Evolutionary conservation across 164 flowering plant genomes (phyloP).

Genomic region (Litsea cubeba): DNA sequence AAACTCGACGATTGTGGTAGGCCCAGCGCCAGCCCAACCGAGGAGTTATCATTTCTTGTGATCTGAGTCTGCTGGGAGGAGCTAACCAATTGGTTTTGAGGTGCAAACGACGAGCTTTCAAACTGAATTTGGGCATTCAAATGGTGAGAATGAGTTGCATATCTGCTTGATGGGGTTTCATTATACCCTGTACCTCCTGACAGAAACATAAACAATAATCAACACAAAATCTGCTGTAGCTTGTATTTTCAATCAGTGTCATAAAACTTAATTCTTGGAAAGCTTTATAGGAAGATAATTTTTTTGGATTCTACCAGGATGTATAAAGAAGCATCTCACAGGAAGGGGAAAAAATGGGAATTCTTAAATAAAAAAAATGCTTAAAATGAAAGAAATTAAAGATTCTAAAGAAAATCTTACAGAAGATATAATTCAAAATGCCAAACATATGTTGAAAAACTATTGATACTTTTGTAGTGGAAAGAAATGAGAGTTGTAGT

Average conservation of each 20-base stretch:
- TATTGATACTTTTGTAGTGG: not conserved
- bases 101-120: conserved; percentile 31
- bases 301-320: not conserved
- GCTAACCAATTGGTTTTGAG: conserved; percentile 38
- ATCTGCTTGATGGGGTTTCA: conserved; percentile 31
- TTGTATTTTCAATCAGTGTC: not conserved
- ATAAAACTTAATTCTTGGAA: not conserved
- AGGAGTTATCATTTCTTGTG: conserved; percentile 27
- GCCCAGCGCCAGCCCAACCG: conserved; percentile 43
- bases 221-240: not conserved
- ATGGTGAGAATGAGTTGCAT: conserved; percentile 31
- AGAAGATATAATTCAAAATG: no score
- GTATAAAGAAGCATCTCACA: not conserved
- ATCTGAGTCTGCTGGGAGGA: conserved; percentile 39
- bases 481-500: not conserved
- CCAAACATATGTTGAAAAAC: no score
- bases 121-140: conserved; percentile 33
- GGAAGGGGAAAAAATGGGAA: not conserved
- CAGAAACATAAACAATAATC: not conserved
- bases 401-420: not conserved
- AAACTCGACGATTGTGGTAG: conserved; percentile 44
- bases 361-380: no score
- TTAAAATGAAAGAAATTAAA: not conserved
- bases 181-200: conserved; percentile 34
- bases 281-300: not conserved